Evolutionary conservation across 768 basidiomycete species (phyloP), one percentile per base, ranked within the genome.

Genomic region (Lentinus tigrinus): DNA sequence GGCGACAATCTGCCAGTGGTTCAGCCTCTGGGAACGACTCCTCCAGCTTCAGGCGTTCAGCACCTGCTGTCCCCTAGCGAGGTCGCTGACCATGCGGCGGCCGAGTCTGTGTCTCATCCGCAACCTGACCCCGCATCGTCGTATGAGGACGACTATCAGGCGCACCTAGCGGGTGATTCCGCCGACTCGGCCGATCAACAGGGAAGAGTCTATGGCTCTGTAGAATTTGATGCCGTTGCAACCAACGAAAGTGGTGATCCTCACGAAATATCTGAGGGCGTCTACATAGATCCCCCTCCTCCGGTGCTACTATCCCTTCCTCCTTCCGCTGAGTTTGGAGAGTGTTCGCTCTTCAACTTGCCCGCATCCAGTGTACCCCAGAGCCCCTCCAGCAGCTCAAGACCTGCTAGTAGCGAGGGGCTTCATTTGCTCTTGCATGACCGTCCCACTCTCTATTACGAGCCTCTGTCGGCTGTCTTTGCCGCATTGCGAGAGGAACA

Each of bases 211-310:
- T 5, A 23, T 34, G 26, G 21, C 21, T 7, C 3, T 16, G 27
- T 17, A 34, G 47, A 34, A 28, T 4, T 16, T 31, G 34, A 14
- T 8, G 17, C 17, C 4, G 21, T 16, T 24, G 21, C 34, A 27
- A 19, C 8, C 27, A 49, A 28, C 17, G 47, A 26, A 23, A 26
- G n/a, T 14, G 24, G n/a, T 2, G 64, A 65, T 38, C 64, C 64
- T 19, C 64, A 63, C 38, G 64, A 65, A 26, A 65, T 65, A 16
- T 65, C 64, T 7, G 64, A 65, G 65, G 88, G 82, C 27, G 84
- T 88, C 46, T 89, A 85, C 69, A 88, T 88, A 51, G 88, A 89
- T 58, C 85, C 87, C 17, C 89, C 89, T 26, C 89, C 89, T 13
- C 78, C 87, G 16, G 85, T 89, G 43, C 73, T 89, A 36, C 67